Percentiles rank a stretch among this genome's conserved stretches.
These are phyloP conservation scores for Scheffersomyces amazonensis DNA, from an alignment of 805 yeast species.

Conservation along the genomic window DNA sequence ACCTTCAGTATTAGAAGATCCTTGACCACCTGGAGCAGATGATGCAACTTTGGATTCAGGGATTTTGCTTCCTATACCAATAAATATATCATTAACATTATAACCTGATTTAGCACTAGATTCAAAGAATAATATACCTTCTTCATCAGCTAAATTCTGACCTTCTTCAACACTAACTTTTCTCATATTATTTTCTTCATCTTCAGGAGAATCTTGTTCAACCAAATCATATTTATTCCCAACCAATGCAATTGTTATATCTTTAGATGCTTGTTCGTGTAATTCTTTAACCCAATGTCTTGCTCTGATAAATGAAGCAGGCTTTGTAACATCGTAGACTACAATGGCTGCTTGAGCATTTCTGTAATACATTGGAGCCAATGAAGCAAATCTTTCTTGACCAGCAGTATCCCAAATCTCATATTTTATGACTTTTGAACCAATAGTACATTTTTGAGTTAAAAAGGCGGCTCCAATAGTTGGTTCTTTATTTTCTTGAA, in stretches of 20 bases:
- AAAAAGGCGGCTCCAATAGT: constrained; percentile 97
- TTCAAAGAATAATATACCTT: constrained; percentile 86
- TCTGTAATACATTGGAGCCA: constrained; percentile 96
- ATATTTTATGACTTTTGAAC: constrained; percentile 82
- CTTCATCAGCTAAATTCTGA: constrained; percentile 82
- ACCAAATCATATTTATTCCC: constrained; percentile 89
- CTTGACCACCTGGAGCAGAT: constrained; percentile 56
- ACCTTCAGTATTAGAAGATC: constrained; percentile 19
- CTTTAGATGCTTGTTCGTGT: constrained; percentile 92
- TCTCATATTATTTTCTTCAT: constrained; percentile 52
- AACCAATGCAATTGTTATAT: constrained; percentile 87
- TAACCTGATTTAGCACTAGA: constrained; percentile 89
- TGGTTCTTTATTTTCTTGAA: constrained; percentile 96
- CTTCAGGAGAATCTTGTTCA: constrained; percentile 44
- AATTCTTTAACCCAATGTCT: constrained; percentile 97
- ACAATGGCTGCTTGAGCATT: constrained; percentile 97
- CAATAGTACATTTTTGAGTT: constrained; percentile 88
- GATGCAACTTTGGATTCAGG: constrained; percentile 43
- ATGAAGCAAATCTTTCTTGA: constrained; percentile 92
- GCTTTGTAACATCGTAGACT: constrained; percentile 93
- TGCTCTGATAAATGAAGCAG: constrained; percentile 91
- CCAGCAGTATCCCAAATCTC: constrained; percentile 99
- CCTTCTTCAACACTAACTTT: constrained; percentile 89
- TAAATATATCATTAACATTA: constrained; percentile 87
- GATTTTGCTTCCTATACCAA: constrained; percentile 84